These are phyloP conservation scores for Naematelia aurantialba DNA, from an alignment of 768 basidiomycete genomes.

Conservation along the genomic window DNA sequence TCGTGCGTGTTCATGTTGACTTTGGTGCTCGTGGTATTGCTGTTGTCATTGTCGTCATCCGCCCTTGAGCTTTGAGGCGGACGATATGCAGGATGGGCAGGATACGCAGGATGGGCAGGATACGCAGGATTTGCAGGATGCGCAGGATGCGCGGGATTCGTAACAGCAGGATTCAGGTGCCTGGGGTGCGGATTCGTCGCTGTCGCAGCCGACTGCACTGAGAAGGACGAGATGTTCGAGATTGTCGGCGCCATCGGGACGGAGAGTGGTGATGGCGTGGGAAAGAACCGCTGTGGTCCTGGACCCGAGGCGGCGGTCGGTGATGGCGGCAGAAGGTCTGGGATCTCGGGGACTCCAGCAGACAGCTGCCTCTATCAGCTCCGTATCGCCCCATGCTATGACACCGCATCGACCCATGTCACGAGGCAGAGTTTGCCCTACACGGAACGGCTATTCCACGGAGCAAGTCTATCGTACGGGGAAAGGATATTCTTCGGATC, in stretches of 20 bases:
- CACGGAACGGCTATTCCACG: no score
- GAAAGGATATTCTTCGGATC: no score
- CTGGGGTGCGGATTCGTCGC: not conserved
- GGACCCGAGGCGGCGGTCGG: conserved; percentile 23
- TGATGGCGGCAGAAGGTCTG: conserved; percentile 42
- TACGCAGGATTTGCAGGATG: not conserved
- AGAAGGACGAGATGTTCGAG: conserved; percentile 7
- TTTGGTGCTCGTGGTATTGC: not conserved
- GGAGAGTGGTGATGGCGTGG: conserved; percentile 37
- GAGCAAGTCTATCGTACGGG: no score
- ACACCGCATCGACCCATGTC: no score
- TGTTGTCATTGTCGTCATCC: not conserved
- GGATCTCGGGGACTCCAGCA: conserved; percentile 32
- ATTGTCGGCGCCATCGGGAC: conserved; percentile 10
- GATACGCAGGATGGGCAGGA: conserved; percentile 1
- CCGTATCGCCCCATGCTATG: no score
- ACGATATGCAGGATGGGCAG: not conserved
- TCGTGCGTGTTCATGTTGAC: no score
- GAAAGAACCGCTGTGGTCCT: conserved; percentile 37
- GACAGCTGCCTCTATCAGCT: no score
- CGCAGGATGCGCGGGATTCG: conserved; percentile 5
- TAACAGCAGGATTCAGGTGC: no score
- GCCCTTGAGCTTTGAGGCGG: conserved; percentile 4
- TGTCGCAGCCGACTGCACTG: not conserved
- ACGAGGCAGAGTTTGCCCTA: no score